These are phyloP conservation scores for Blastobotrys muscicola DNA, from an alignment of 805 yeast genomes.

Conservation along the genomic window DNA sequence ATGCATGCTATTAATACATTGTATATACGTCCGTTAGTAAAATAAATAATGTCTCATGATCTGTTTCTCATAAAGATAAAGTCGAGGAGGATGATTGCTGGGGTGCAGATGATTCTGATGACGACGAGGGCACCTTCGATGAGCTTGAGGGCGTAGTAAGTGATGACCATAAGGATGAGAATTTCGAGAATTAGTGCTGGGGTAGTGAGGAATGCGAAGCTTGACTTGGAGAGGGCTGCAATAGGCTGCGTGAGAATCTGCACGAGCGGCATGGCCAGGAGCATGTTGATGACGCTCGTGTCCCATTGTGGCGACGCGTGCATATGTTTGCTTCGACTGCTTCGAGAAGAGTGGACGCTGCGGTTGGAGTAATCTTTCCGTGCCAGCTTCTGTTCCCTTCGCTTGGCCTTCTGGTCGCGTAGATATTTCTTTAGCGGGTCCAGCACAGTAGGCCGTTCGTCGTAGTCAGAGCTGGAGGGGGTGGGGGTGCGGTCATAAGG, in stretches of 20 bases:
- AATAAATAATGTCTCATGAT: neutral
- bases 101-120: slow-evolving; percentile 15
- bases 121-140: slow-evolving; percentile 12
- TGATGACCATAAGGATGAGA: slow-evolving; percentile 9
- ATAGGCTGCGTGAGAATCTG: slow-evolving; percentile 7
- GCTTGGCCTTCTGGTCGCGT: no score
- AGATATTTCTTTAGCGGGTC: no score
- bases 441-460: no score
- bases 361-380: no score
- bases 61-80: neutral
- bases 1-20: neutral
- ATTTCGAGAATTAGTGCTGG: slow-evolving; percentile 11
- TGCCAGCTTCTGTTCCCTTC: no score
- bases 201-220: slow-evolving; percentile 3
- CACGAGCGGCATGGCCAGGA: slow-evolving; percentile 1
- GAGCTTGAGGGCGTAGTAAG: slow-evolving; percentile 10
- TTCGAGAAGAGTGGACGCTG: no score
- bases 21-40: neutral
- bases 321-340: no score
- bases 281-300: no score
- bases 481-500: no score
- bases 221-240: slow-evolving; percentile 5
- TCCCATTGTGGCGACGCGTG: no score
- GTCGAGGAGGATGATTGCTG: slow-evolving; percentile 13
- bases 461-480: no score